Conservation (phyloP, 176 grass and related monocot genomes). For the Musa troglodytarum region DNA sequence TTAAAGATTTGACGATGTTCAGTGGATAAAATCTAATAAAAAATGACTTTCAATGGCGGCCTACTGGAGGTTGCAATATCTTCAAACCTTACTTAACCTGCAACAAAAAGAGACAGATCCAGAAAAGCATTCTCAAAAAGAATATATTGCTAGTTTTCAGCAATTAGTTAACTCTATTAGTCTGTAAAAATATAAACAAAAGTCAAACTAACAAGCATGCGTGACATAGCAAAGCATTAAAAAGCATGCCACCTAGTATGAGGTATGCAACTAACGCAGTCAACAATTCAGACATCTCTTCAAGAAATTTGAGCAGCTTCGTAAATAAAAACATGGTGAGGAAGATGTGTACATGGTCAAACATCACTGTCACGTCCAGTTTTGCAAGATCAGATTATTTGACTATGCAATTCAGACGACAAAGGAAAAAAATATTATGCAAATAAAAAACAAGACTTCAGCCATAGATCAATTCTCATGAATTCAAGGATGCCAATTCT, state of each 20-base stretch:
- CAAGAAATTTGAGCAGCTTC: not conserved
- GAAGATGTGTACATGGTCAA: too few species aligned
- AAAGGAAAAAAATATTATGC: not conserved
- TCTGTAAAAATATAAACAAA: not conserved
- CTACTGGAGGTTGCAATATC: not conserved
- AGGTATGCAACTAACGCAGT: not conserved
- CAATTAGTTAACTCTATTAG: not conserved
- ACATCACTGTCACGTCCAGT: too few species aligned
- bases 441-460: not conserved
- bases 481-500: not conserved
- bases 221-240: not conserved
- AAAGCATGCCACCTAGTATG: not conserved
- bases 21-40: not conserved
- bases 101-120: slow-evolving; percentile 11
- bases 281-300: not conserved
- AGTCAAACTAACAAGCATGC: not conserved
- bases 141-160: not conserved
- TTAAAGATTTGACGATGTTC: slow-evolving; percentile 6
- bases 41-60: not conserved
- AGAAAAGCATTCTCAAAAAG: slow-evolving; percentile 6
- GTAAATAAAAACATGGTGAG: too few species aligned
- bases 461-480: not conserved
- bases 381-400: too few species aligned
- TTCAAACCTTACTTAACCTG: slow-evolving; percentile 8
- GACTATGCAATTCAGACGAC: not conserved